Evolutionary conservation across 306 rosid genomes (phyloP), one percentile per base, ranked within the genome.

Genomic region (Medicago ruthenica): DNA sequence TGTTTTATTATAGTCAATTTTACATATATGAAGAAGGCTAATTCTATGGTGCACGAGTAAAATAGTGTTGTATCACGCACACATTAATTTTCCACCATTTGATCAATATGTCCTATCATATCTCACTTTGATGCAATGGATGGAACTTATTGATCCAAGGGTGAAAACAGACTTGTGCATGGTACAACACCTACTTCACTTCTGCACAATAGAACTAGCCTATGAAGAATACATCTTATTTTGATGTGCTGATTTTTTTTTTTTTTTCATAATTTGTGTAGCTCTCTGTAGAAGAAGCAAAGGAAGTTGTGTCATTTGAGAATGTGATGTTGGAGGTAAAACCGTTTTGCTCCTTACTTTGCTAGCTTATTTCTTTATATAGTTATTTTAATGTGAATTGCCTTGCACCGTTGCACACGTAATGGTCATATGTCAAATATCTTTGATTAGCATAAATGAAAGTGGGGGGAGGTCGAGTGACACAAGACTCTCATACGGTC

Each of bases 211-310:
- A 31, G 36, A 31, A 31, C 6, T 31, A 31, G 36, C 6, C 36
- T 10, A 66, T 36, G 65, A 62, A 7, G 39, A 60, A 55, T 61
- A 44, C 17, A 59, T 3, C 53, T 47, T 74, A 39, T 58, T 65
- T 60, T 37, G 2, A 40, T 51, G 66, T 80, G 50, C 79, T 83
- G 34, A 79, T 86, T 79, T 77, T 75, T 81, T 67, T 63, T 12
- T 27, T 3, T 27, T 27, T 27, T 27, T 58, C 67, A 27, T 76
- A 15, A 73, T 65, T 58, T 75, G 13, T 82, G 72, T 78, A 95
- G 99, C 97, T 95, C 58, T 85, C 97, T 9, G 22, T 76, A 42
- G 97, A 92, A 80, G 96, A 95, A 85, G 90, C 89, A 9, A 89
- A 70, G 81, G 89, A 95, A 80, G 89, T 78, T 88, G 80, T 84